These are phyloP conservation scores for Kockovaella imperatae DNA, from an alignment of 768 basidiomycete genomes.

Conservation along the genomic window DNA sequence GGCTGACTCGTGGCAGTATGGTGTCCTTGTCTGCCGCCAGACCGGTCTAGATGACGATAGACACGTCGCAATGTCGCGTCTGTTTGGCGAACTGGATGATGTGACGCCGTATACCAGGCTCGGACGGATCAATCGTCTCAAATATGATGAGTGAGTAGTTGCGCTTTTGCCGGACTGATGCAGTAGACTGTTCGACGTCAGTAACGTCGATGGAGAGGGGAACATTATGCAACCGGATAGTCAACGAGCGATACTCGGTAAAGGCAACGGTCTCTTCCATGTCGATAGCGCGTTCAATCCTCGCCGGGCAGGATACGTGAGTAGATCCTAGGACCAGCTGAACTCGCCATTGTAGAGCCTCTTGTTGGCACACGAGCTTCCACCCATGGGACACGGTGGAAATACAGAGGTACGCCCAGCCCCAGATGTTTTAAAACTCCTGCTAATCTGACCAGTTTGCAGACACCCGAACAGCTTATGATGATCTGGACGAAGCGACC, in stretches of 20 bases:
- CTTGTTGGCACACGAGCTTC: slow-evolving; percentile 9
- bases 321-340: neutral
- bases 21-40: slow-evolving; percentile 14
- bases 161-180: neutral
- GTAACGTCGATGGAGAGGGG: slow-evolving; percentile 16
- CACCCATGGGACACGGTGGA: slow-evolving; percentile 8
- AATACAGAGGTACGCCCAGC: slow-evolving; percentile 8
- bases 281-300: slow-evolving; percentile 15
- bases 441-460: slow-evolving; percentile 9
- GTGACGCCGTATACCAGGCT: slow-evolving; percentile 10
- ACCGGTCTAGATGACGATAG: slow-evolving; percentile 14
- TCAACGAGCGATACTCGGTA: slow-evolving; percentile 8
- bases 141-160: slow-evolving; percentile 14
- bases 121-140: slow-evolving; percentile 12
- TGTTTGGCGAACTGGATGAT: slow-evolving; percentile 20
- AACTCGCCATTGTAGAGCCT: neutral
- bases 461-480: slow-evolving; percentile 13
- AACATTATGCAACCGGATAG: slow-evolving; percentile 12
- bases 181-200: slow-evolving; percentile 17
- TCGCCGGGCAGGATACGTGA: slow-evolving; percentile 15
- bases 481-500: slow-evolving; percentile 3
- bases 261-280: slow-evolving; percentile 17
- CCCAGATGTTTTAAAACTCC: neutral
- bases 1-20: slow-evolving; percentile 5
- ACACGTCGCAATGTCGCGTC: slow-evolving; percentile 11